A percentile compares a stretch with the other conserved stretches of the same genome.
Evolutionary conservation across 139 green algal species (phyloP).

Genomic region (Chlorella vulgaris): DNA sequence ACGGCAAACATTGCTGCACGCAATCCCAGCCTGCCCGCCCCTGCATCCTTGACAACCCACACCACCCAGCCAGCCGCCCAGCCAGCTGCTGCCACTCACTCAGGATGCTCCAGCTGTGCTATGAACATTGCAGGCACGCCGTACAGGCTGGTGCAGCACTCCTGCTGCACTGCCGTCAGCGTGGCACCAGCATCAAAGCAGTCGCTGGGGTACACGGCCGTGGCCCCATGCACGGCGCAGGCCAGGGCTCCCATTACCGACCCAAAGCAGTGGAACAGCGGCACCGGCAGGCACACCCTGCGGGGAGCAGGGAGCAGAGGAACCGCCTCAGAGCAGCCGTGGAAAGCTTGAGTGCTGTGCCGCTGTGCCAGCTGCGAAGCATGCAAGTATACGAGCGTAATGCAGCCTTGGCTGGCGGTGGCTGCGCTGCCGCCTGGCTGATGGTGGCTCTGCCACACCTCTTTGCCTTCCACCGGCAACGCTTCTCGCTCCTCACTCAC

Average conservation of each 20-base stretch:
- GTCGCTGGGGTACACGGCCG: conserved; percentile 24
- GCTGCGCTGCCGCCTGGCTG: no score
- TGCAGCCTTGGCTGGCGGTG: no score
- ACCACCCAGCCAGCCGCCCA: no score
- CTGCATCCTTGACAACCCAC: no score
- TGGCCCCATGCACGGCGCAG: neutral
- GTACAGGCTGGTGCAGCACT: conserved; percentile 39
- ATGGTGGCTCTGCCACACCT: neutral
- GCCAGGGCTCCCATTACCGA: conserved; percentile 14
- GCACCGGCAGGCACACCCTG: conserved; percentile 43
- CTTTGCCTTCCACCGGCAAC: neutral
- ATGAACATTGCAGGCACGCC: conserved; percentile 42
- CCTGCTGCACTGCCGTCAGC: conserved; percentile 29
- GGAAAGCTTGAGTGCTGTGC: neutral
- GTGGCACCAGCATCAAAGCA: conserved; percentile 28
- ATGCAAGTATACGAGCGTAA: no score
- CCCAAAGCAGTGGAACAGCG: conserved; percentile 51
- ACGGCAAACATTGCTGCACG: no score
- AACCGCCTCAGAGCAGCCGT: neutral
- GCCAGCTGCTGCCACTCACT: conserved; percentile 1
- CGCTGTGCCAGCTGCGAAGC: no score
- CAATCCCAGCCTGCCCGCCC: no score
- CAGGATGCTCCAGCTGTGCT: conserved; percentile 21
- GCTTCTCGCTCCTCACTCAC: neutral
- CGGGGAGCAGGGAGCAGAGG: neutral